Evolutionary conservation across 805 yeast species (phyloP).

Genomic region (Saccharomycopsis selenospora): DNA sequence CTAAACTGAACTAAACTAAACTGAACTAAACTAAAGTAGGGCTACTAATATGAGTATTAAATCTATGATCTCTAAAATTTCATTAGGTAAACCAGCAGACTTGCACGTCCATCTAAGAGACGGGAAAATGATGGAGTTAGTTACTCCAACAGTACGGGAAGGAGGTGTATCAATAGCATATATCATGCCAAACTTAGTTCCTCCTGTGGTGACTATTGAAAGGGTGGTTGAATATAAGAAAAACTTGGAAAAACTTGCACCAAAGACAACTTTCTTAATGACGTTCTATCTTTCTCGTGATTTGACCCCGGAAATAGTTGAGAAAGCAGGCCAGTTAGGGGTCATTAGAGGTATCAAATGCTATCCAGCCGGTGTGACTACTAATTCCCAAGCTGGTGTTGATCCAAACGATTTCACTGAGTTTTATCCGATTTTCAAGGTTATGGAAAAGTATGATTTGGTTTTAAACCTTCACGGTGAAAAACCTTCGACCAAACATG

Average conservation of each 20-base stretch:
- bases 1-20: too few species aligned
- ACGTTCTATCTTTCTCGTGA: conserved; percentile 74
- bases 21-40: too few species aligned
- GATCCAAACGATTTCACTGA: conserved; percentile 85
- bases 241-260: conserved; percentile 56
- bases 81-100: conserved; percentile 71
- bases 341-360: conserved; percentile 86
- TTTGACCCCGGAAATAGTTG: conserved; percentile 79
- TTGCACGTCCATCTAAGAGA: conserved; percentile 96
- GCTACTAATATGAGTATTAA: too few species aligned
- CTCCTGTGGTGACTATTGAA: conserved; percentile 78
- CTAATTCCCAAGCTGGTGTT: conserved; percentile 88
- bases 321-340: conserved; percentile 62
- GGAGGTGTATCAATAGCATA: conserved; percentile 93
- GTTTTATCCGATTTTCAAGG: conserved; percentile 85
- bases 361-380: conserved; percentile 99
- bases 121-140: conserved; percentile 85
- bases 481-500: conserved; percentile 54
- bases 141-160: conserved; percentile 79
- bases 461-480: conserved; percentile 94
- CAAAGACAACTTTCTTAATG: conserved; percentile 85
- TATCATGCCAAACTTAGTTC: conserved; percentile 93
- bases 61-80: not conserved
- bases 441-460: conserved; percentile 71
- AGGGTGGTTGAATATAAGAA: conserved; percentile 64